These are phyloP conservation scores for Drechslera avenae DNA, from an alignment of 2,329 filamentous ascomycete species.

Conservation along the genomic window DNA sequence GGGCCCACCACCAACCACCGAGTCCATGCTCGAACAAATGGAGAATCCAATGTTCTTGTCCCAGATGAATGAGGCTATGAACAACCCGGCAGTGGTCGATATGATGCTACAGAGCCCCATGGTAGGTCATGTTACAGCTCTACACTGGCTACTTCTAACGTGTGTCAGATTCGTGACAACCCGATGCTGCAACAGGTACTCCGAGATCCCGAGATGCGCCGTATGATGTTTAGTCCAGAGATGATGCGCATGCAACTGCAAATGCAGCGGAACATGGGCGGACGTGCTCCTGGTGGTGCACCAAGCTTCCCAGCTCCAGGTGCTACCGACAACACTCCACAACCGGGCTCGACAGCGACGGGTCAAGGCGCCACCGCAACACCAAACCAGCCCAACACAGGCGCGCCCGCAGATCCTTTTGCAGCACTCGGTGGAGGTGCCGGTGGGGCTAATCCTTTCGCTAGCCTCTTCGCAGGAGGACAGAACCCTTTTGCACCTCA, in stretches of 20 bases:
- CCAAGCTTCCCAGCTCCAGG: constrained; percentile 85
- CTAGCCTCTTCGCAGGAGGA: constrained; percentile 58
- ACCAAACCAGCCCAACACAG: constrained; percentile 44
- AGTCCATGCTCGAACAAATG: constrained; percentile 82
- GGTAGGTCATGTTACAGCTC: constrained; percentile 33
- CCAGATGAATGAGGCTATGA: constrained; percentile 90
- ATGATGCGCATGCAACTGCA: constrained; percentile 81
- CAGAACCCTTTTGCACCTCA: constrained; percentile 45
- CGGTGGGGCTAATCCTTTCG: constrained; percentile 61
- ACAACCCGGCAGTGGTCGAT: constrained; percentile 92
- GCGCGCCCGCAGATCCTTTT: constrained; percentile 54
- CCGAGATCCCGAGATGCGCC: constrained; percentile 83
- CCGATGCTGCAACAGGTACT: constrained; percentile 87
- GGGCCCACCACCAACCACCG: constrained; percentile 82
- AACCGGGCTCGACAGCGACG: constrained; percentile 19
- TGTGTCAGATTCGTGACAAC: constrained; percentile 72
- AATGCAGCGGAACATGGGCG: constrained; percentile 71
- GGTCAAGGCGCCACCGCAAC: constrained; percentile 45
- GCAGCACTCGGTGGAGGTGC: constrained; percentile 48
- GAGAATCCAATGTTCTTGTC: constrained; percentile 85
- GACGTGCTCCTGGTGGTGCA: constrained; percentile 52
- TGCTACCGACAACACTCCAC: constrained; percentile 81
- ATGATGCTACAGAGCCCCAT: constrained; percentile 69
- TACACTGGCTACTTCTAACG: constrained; percentile 16
- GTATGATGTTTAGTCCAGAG: constrained; percentile 91